These are phyloP conservation scores for Umbelopsis sp. DNA, from an alignment of 192 early-diverging fungal species.

Conservation along the genomic window DNA sequence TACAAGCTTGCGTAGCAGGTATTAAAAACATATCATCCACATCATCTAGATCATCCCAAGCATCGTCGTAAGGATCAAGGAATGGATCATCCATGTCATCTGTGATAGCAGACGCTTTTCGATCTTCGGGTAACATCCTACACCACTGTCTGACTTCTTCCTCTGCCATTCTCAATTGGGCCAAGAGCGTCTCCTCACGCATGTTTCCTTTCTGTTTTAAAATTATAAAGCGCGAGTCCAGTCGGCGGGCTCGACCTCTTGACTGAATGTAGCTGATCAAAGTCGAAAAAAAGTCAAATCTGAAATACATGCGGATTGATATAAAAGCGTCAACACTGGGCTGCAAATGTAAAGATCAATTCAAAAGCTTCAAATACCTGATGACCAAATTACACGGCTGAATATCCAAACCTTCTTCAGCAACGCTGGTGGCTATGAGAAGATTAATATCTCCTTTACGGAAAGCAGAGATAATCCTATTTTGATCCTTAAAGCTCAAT, in stretches of 20 bases:
- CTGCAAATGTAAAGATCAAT: not conserved
- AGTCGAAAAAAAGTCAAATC: slow-evolving; percentile 78
- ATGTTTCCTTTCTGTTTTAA: slow-evolving; percentile 62
- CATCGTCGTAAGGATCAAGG: slow-evolving; percentile 25
- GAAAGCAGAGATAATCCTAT: slow-evolving; percentile 68
- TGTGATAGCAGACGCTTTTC: slow-evolving; percentile 26
- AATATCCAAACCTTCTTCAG: slow-evolving; percentile 95
- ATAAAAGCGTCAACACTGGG: slow-evolving; percentile 11
- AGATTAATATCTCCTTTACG: slow-evolving; percentile 69
- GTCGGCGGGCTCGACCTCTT: slow-evolving; percentile 81
- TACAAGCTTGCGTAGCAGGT: slow-evolving; percentile 64
- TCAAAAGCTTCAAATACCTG: slow-evolving; percentile 44
- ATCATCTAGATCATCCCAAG: slow-evolving; percentile 46
- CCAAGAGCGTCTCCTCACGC: slow-evolving; percentile 38
- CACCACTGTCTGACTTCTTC: slow-evolving; percentile 68
- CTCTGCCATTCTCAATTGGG: slow-evolving; percentile 50
- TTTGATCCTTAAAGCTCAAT: slow-evolving; percentile 60
- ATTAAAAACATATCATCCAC: slow-evolving; percentile 59
- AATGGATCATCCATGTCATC: slow-evolving; percentile 23
- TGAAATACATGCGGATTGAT: slow-evolving; percentile 20
- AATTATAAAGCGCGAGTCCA: slow-evolving; percentile 74
- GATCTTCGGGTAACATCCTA: slow-evolving; percentile 43
- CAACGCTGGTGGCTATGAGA: slow-evolving; percentile 89
- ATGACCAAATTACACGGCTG: slow-evolving; percentile 89
- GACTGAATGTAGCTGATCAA: slow-evolving; percentile 86